Base-by-base conservation (phyloP, 305 asterid species). In the Fraxinus sp. region DNA sequence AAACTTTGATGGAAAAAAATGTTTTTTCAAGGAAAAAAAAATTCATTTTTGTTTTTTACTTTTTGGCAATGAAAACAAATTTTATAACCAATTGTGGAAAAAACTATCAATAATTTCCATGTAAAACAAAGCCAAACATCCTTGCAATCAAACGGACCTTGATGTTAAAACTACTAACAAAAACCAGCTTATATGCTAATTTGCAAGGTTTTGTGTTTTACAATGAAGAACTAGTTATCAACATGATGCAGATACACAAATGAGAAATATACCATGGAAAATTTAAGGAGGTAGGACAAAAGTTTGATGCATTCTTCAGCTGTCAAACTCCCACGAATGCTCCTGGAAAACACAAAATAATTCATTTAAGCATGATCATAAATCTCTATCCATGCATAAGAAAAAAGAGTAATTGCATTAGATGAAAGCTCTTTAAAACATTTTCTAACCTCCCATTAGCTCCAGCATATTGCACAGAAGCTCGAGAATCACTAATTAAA, bases 271-370 rank as follows among this genome's bases (percentile, higher is more conserved):
- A 88, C 98, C 94, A 79, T 85, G 88, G 89, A 91, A 82, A 91
- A 86, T 83, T 87, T 89, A 80, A 94, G 88, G 85, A 94, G 85
- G 88, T 89, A 84, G 8, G 89, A 83, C 88, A 92, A 87, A 78
- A 93, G 75, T 83, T 87, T 76, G 85, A 77, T 86, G 87, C 85
- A 89, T 87, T 92, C 97, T 82, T 90, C 97, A 77, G 89, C 88
- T 59, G 92, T 88, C 83, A 91, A 85, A 80, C 85, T 86, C 79
- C 88, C 87, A 66, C 87, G 85, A 77, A 78, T 74, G 79, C 87
- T 85, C 90, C 98, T 96, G 90, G 46, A 85, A 81, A 73, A 80
- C 79, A 86, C 46, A 87, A 43, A 81, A 84, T 64, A 41, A 83
- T 68, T 52, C 66, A 75, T 57, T 77, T 72, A 75, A 81, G 77